phyloP scores from a whole-genome alignment of 1,139 yeast species.

The Saccharomycopsis crataegensis region DNA sequence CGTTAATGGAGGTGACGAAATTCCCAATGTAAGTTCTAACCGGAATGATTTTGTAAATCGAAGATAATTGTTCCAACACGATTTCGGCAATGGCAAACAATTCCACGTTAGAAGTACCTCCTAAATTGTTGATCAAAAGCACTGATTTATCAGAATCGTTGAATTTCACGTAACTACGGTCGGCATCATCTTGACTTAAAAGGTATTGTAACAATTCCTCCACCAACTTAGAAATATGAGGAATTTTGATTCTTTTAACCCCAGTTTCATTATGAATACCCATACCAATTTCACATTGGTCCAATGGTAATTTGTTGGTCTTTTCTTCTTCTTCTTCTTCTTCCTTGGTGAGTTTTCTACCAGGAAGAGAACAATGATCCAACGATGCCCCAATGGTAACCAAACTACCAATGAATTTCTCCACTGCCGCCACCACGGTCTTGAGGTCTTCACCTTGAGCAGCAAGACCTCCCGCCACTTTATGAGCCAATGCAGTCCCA shows the following conservation, averaged over 20 bases:
- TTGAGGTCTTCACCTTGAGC: constrained; percentile 41
- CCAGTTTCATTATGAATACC: constrained; percentile 98
- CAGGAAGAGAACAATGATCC: constrained; percentile 88
- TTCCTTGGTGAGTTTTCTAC: constrained; percentile 50
- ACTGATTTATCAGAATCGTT: constrained; percentile 56
- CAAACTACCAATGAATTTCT: constrained; percentile 50
- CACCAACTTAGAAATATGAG: constrained; percentile 51
- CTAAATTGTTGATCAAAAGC: constrained; percentile 68
- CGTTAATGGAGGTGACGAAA: constrained; percentile 77
- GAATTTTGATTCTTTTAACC: constrained; percentile 57
- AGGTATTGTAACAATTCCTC: constrained; percentile 45
- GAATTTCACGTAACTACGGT: constrained; percentile 67
- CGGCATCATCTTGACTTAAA: constrained; percentile 50
- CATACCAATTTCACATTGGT: constrained; percentile 72
- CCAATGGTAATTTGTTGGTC: not conserved
- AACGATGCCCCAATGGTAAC: constrained; percentile 88
- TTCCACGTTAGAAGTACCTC: constrained; percentile 79
- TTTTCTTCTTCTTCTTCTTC: constrained; percentile 30
- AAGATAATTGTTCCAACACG: constrained; percentile 36
- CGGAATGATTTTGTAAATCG: constrained; percentile 52
- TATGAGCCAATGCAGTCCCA: constrained; percentile 83
- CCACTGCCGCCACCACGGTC: constrained; percentile 52
- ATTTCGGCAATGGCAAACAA: constrained; percentile 54
- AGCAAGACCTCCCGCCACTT: constrained; percentile 72
- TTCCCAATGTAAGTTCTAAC: constrained; percentile 63